Percentiles rank a stretch among this genome's conserved stretches.
Conservation (phyloP, 2,329 filamentous ascomycete species). For the Calonectria hongkongensis region DNA sequence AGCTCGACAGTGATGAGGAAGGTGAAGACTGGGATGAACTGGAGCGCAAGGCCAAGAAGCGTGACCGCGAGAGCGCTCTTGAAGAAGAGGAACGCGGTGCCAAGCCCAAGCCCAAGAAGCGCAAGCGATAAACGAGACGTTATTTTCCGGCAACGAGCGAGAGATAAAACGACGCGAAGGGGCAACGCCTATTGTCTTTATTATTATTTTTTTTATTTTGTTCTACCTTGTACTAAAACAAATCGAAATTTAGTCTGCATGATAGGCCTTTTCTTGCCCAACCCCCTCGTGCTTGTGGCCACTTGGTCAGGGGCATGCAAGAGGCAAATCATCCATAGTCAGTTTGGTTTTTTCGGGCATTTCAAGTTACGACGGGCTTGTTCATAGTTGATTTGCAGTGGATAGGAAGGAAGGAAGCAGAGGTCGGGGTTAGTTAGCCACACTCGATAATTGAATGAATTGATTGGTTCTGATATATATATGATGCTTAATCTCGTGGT, state of each 20-base stretch:
- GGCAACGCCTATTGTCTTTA: slow-evolving; percentile 22
- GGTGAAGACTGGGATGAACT: slow-evolving; percentile 96
- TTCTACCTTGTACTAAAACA: slow-evolving; percentile 42
- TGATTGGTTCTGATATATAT: slow-evolving; percentile 23
- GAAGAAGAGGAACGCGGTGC: slow-evolving; percentile 78
- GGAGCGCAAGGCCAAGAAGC: slow-evolving; percentile 92
- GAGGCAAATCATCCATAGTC: slow-evolving; percentile 5
- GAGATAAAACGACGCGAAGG: slow-evolving; percentile 21
- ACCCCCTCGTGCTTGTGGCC: background rate
- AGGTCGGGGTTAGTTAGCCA: slow-evolving; percentile 22
- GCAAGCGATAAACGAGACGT: slow-evolving; percentile 57
- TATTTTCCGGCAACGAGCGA: background rate
- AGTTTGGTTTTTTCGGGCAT: slow-evolving; percentile 14
- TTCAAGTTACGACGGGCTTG: slow-evolving; percentile 14
- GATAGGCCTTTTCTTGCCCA: slow-evolving; percentile 9
- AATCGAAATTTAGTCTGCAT: slow-evolving; percentile 28
- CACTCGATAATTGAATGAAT: slow-evolving; percentile 37
- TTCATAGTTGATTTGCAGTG: slow-evolving; percentile 32
- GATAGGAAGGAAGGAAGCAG: slow-evolving; percentile 31
- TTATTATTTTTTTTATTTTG: slow-evolving; percentile 17
- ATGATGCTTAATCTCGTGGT: background rate
- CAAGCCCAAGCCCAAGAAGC: slow-evolving; percentile 72
- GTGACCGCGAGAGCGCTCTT: slow-evolving; percentile 78
- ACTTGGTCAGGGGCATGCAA: background rate
- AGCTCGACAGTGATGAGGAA: slow-evolving; percentile 81